These are phyloP conservation scores for Jamesozyma hellenica DNA, from an alignment of 805 yeast species.

Conservation along the genomic window DNA sequence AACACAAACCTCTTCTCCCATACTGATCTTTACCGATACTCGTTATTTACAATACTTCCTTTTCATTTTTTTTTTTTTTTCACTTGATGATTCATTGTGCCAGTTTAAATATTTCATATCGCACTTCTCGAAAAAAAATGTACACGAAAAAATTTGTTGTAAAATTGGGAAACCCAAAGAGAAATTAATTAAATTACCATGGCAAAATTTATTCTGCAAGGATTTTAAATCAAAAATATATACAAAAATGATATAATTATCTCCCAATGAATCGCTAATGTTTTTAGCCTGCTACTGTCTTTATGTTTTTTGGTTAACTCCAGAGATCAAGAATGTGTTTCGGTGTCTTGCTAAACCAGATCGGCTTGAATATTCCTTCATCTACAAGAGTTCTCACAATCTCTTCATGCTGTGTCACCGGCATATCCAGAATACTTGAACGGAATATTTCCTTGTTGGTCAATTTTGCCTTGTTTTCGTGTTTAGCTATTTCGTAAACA, in stretches of 20 bases:
- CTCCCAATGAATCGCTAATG: too few species aligned
- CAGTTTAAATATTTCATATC: too few species aligned
- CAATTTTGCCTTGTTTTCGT: conserved; percentile 11
- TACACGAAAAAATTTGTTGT: too few species aligned
- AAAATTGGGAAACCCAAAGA: too few species aligned
- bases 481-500: conserved; percentile 19
- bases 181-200: not conserved
- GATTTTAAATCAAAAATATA: too few species aligned
- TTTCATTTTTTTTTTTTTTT: too few species aligned
- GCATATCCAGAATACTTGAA: conserved; percentile 7
- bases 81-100: too few species aligned
- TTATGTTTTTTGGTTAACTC: conserved; percentile 5
- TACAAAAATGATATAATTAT: too few species aligned
- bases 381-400: conserved; percentile 13
- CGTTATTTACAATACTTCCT: too few species aligned
- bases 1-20: conserved; percentile 10
- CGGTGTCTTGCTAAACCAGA: conserved; percentile 22
- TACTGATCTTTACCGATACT: not conserved
- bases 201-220: too few species aligned
- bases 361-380: conserved; percentile 14
- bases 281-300: too few species aligned
- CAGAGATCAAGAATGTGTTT: conserved; percentile 14
- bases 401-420: conserved; percentile 12
- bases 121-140: too few species aligned
- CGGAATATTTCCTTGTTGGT: conserved; percentile 13